Percentiles rank a stretch among this genome's conserved stretches.
phyloP scores from a whole-genome alignment of 2,329 filamentous ascomycete species.

The Neonectria magnoliae region DNA sequence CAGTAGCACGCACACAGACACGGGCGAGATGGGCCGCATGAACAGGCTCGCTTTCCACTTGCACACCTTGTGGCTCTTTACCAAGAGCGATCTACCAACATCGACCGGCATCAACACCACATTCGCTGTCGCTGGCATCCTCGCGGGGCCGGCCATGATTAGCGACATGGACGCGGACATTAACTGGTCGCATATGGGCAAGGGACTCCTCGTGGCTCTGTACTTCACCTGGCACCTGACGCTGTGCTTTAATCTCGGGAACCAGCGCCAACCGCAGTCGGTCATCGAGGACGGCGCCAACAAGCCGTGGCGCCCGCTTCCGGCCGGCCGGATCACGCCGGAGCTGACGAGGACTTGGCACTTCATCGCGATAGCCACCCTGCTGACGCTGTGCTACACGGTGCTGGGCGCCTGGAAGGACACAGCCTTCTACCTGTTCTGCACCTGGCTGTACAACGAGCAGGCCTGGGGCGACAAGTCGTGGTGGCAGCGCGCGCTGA shows the following conservation, averaged over 20 bases:
- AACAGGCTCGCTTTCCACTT: constrained; percentile 28
- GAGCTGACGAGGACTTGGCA: constrained; percentile 37
- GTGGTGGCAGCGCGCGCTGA: constrained; percentile 39
- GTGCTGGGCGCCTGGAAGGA: constrained; percentile 40
- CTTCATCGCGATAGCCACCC: constrained; percentile 36
- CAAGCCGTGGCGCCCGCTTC: constrained; percentile 51
- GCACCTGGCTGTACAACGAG: constrained; percentile 55
- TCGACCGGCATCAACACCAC: constrained; percentile 33
- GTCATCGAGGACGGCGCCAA: constrained; percentile 52
- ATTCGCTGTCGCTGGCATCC: constrained; percentile 31
- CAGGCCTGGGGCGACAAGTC: constrained; percentile 44
- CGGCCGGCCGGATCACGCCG: constrained; percentile 42
- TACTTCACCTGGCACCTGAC: constrained; percentile 39
- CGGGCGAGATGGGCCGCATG: constrained; percentile 7
- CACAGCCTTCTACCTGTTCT: constrained; percentile 44
- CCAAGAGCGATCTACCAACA: constrained; percentile 33
- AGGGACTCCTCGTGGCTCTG: constrained; percentile 32
- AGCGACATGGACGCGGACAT: constrained; percentile 23
- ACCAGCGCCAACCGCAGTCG: constrained; percentile 48
- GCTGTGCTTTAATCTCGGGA: constrained; percentile 48
- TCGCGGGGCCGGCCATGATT: constrained; percentile 28
- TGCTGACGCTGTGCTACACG: constrained; percentile 30
- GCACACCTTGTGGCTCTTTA: constrained; percentile 32
- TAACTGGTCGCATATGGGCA: constrained; percentile 24
- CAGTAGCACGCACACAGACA: constrained; percentile 17